Evolutionary conservation across 2,329 filamentous ascomycete species (phyloP).

Genomic region (Hypocreales sp.): DNA sequence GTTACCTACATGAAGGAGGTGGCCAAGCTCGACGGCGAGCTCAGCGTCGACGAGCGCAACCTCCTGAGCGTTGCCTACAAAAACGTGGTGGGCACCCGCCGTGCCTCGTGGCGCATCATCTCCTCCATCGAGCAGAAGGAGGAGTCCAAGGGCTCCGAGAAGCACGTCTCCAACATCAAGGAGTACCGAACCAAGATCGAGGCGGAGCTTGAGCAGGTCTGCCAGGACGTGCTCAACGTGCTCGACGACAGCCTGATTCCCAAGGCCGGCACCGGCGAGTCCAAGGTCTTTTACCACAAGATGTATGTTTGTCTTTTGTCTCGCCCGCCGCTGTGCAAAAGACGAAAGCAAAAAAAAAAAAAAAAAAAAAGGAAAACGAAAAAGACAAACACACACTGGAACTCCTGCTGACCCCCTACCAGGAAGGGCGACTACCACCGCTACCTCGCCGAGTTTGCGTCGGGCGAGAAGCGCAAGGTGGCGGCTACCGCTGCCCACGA

Average conservation of each 20-base stretch:
- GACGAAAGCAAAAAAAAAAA: too few relatives aligned
- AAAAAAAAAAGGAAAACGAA: too few relatives aligned
- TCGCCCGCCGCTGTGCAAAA: neutral
- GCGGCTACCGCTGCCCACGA: conserved; percentile 79
- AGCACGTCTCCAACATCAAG: conserved; percentile 86
- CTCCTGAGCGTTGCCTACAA: conserved; percentile 98
- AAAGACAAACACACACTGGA: too few relatives aligned
- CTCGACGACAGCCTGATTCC: conserved; percentile 87
- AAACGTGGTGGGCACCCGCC: conserved; percentile 96
- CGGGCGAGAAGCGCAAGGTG: conserved; percentile 81
- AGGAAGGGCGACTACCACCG: conserved; percentile 98
- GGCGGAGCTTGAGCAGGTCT: conserved; percentile 91
- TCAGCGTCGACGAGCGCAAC: conserved; percentile 95
- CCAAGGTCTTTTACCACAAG: conserved; percentile 99
- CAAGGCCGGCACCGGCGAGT: conserved; percentile 91
- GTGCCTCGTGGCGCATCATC: conserved; percentile 98
- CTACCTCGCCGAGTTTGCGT: conserved; percentile 86
- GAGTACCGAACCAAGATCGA: conserved; percentile 99
- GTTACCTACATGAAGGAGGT: conserved; percentile 99
- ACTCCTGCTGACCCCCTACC: too few relatives aligned
- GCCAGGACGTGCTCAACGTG: conserved; percentile 93
- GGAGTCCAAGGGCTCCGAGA: conserved; percentile 94
- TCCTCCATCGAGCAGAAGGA: conserved; percentile 99
- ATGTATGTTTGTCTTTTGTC: conserved; percentile 50
- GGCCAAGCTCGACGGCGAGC: conserved; percentile 69